A percentile compares a stretch with the other conserved stretches of the same genome.
These are phyloP conservation scores for Xylariaceae sp. DNA, from an alignment of 2,329 filamentous ascomycete genomes.

Conservation along the genomic window DNA sequence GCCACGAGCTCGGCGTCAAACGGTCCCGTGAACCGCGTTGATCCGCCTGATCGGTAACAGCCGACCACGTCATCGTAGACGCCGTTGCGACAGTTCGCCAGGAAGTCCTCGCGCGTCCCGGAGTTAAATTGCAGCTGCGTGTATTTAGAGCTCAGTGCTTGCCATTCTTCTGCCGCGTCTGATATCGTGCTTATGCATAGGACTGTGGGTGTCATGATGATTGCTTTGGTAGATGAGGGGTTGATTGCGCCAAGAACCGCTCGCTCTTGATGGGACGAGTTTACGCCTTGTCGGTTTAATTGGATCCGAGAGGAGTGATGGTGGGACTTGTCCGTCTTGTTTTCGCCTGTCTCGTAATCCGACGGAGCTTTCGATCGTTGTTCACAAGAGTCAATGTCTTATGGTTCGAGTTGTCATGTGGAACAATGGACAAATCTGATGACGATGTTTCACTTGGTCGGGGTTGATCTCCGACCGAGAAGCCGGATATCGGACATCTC, in stretches of 20 bases:
- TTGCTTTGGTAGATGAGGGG: not conserved
- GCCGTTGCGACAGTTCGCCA: constrained; percentile 23
- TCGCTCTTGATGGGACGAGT: not conserved
- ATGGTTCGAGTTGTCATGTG: no score
- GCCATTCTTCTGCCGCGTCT: constrained; percentile 23
- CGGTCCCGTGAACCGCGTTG: constrained; percentile 22
- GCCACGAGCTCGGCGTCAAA: constrained; percentile 44
- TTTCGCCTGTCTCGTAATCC: no score
- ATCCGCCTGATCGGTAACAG: constrained; percentile 27
- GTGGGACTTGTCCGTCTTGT: no score
- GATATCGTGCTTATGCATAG: constrained; percentile 25
- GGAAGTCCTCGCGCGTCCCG: constrained; percentile 26
- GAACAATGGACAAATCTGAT: no score
- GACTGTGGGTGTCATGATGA: constrained; percentile 22
- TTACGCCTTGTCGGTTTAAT: no score
- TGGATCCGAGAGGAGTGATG: no score
- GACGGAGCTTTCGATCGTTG: no score
- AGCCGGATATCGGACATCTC: constrained; percentile 9
- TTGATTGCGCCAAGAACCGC: not conserved
- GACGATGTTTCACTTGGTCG: not conserved
- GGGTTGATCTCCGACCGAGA: constrained; percentile 5
- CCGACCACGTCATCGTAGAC: constrained; percentile 25
- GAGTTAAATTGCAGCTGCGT: constrained; percentile 23
- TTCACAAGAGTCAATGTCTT: no score
- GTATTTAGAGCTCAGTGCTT: constrained; percentile 26